Conservation (phyloP, 2,329 filamentous ascomycete species). For the Chrysosporium queenslandicum region DNA sequence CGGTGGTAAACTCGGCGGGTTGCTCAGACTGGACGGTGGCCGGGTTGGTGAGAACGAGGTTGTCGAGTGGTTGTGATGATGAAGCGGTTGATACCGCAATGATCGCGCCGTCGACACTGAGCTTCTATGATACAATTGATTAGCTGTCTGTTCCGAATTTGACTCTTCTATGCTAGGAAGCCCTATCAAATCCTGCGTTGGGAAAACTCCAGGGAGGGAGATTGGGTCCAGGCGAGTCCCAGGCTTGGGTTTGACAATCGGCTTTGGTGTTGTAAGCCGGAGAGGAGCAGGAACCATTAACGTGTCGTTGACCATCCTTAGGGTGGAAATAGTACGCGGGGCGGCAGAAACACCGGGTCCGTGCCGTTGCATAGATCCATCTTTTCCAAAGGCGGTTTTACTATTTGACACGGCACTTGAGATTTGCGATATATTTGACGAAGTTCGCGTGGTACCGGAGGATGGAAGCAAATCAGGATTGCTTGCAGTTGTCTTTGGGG, state of each 20-base stretch:
- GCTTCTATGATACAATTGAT: constrained; percentile 20
- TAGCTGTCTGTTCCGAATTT: constrained; percentile 22
- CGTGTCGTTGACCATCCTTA: constrained; percentile 4
- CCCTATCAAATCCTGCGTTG: constrained; percentile 10
- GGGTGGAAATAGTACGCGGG: neutral
- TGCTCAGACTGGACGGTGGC: constrained; percentile 35
- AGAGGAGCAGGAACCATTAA: constrained; percentile 15
- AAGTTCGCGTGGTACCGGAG: neutral
- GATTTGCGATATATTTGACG: neutral
- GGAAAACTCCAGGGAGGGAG: neutral
- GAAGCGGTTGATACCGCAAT: constrained; percentile 26
- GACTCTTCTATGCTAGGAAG: constrained; percentile 17
- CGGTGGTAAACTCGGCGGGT: constrained; percentile 34
- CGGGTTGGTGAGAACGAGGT: constrained; percentile 28
- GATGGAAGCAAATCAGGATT: constrained; percentile 3
- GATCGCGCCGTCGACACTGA: constrained; percentile 22
- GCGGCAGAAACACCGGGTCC: neutral
- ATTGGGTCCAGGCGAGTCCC: constrained; percentile 6
- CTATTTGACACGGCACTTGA: neutral
- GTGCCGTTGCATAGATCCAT: neutral
- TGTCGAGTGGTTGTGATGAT: constrained; percentile 26
- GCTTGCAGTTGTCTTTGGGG: constrained; percentile 17
- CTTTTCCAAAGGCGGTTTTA: neutral
- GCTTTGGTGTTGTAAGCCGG: constrained; percentile 17
- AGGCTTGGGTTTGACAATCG: constrained; percentile 7